A percentile compares a stretch with the other conserved stretches of the same genome.
Conservation (phyloP, 768 basidiomycete genomes). For the Cystofilobasidium macerans region DNA sequence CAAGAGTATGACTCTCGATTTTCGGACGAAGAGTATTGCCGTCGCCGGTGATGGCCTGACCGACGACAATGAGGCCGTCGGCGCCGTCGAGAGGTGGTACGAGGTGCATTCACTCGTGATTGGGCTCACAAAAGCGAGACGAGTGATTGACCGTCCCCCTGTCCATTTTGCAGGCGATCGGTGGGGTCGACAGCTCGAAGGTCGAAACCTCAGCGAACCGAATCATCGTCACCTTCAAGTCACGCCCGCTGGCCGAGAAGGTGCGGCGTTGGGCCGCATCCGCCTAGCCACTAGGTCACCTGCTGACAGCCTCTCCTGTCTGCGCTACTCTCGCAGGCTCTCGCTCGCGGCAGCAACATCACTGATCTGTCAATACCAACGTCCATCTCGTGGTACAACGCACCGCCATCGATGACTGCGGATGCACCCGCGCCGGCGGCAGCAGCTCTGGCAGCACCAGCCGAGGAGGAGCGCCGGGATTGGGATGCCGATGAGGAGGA, state of each 20-base stretch:
- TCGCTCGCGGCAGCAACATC: conserved; percentile 22
- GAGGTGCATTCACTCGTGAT: conserved; percentile 45
- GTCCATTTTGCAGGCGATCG: conserved; percentile 46
- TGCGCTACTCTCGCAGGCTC: conserved; percentile 1
- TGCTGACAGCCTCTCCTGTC: background rate
- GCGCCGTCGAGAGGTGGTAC: conserved; percentile 69
- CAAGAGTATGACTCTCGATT: conserved; percentile 17
- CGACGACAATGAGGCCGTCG: conserved; percentile 29
- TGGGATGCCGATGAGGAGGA: background rate
- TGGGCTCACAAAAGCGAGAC: background rate
- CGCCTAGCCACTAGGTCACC: conserved; percentile 3
- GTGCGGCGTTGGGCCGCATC: conserved; percentile 39
- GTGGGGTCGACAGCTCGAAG: conserved; percentile 59
- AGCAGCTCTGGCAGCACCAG: background rate
- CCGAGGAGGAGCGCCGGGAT: background rate
- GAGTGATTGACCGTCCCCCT: background rate
- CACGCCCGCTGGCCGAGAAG: conserved; percentile 64
- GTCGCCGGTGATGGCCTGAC: conserved; percentile 18
- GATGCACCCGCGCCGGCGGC: background rate
- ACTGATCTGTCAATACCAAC: conserved; percentile 11
- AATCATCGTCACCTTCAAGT: conserved; percentile 58
- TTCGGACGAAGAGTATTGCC: conserved; percentile 18
- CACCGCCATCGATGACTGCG: background rate
- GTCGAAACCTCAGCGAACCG: conserved; percentile 46
- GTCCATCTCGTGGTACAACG: conserved; percentile 21